Evolutionary conservation across 2,329 filamentous ascomycete genomes (phyloP).

Genomic region (Orbilia oligospora): DNA sequence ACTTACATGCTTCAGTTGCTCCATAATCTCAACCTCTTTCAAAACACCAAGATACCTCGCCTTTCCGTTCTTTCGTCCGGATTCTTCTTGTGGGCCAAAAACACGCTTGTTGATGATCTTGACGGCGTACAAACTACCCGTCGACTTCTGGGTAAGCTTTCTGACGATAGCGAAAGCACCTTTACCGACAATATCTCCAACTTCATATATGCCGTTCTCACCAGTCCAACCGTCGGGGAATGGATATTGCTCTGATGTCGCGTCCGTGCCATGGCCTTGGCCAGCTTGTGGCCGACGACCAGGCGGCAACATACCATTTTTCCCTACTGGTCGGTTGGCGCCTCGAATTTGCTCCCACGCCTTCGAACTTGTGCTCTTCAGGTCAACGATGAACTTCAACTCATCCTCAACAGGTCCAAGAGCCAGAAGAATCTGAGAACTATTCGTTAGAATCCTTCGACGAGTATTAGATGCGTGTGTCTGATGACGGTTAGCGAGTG

Average conservation of each 20-base stretch:
- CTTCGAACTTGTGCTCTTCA: slow-evolving; percentile 71
- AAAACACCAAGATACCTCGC: slow-evolving; percentile 72
- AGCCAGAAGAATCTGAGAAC: slow-evolving; percentile 64
- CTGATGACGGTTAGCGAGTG: slow-evolving; percentile 48
- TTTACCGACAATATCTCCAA: slow-evolving; percentile 84
- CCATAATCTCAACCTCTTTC: slow-evolving; percentile 98
- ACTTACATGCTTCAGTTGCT: slow-evolving; percentile 83
- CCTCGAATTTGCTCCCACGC: slow-evolving; percentile 55
- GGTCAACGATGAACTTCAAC: slow-evolving; percentile 85
- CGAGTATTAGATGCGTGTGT: slow-evolving; percentile 62
- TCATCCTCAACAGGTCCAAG: slow-evolving; percentile 70
- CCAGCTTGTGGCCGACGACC: slow-evolving; percentile 54
- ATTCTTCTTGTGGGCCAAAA: slow-evolving; percentile 69
- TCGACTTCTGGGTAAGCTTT: slow-evolving; percentile 86
- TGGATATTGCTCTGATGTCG: slow-evolving; percentile 57
- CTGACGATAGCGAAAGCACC: slow-evolving; percentile 96
- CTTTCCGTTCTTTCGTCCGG: slow-evolving; percentile 56
- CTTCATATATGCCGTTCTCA: slow-evolving; percentile 82
- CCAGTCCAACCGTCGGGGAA: slow-evolving; percentile 81
- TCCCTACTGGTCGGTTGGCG: slow-evolving; percentile 15
- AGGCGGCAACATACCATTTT: slow-evolving; percentile 46
- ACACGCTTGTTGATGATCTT: slow-evolving; percentile 95
- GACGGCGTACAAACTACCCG: slow-evolving; percentile 86
- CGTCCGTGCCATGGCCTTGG: slow-evolving; percentile 52
- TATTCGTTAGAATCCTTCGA: slow-evolving; percentile 65